Base-by-base conservation (phyloP, 2,329 filamentous ascomycete genomes). In the Alternaria consortialis region DNA sequence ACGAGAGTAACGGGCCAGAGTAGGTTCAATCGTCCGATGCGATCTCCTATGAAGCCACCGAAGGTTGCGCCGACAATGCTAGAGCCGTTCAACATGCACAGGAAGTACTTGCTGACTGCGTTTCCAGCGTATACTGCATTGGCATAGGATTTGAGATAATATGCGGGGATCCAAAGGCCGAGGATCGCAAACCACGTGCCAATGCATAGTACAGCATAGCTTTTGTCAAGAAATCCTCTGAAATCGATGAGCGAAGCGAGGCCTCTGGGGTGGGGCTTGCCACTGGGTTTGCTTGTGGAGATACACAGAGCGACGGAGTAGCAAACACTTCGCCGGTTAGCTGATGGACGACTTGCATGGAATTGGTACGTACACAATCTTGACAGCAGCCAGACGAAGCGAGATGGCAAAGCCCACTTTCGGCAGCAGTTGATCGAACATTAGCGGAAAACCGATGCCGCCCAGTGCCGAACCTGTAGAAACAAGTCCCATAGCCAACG, bases 351-450 rank as follows among this genome's bases (percentile, higher is more conserved):
- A 8, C n/a, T 5, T 4, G n/a, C 9, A 5, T 25, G 2, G 5
- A 5, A 32, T 4, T 12, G 1, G 5, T 9, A 65, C 71, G 50
- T 60, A 75, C 74, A 56, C 62, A 15, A 73, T 64, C 53, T 76
- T 84, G 63, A 91, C 87, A 0, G 84, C 89, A 1, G 90, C 80
- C 15, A 88, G 83, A 5, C 90, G 81, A 25, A 89, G 84, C 1
- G 86, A 82, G 85, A 87, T 90, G 0, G 81, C 76, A 65, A 90
- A 90, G 0, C 88, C 87, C 9, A 90, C 77, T 12, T 74, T 71
- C 0, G 84, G 83, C 7, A 86, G 78, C 20, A 90, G 75, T 56
- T 85, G 81, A 57, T 86, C 80, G 63, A 90, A 83, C 53, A 84
- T 78, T 43, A 85, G 81, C 2, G 87, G 87, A 56, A 88, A 84